A percentile compares a stretch with the other conserved stretches of the same genome.
Evolutionary conservation across 768 basidiomycete genomes (phyloP).

Genomic region (Rhodotorula diobovata): DNA sequence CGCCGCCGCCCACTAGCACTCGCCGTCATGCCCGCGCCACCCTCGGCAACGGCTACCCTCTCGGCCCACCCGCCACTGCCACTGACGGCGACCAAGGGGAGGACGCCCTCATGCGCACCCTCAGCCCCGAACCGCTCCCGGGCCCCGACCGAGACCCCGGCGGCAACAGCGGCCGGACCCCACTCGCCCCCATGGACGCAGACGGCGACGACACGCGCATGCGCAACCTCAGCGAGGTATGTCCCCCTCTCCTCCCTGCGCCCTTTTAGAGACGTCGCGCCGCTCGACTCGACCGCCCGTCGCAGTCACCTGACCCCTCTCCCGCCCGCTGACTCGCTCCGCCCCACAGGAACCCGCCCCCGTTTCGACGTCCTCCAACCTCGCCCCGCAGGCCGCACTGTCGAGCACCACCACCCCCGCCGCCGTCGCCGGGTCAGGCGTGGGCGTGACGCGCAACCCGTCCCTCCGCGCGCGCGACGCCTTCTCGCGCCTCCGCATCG

Average conservation of each 20-base stretch:
- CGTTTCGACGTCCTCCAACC: not conserved
- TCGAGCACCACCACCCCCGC: not conserved
- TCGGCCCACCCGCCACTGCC: not conserved
- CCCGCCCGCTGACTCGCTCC: too few species aligned
- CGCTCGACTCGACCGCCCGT: not conserved
- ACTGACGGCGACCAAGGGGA: not conserved
- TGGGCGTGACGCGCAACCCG: slow-evolving; percentile 7
- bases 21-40: too few species aligned
- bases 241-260: not conserved
- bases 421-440: too few species aligned
- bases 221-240: not conserved
- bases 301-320: too few species aligned
- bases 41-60: not conserved
- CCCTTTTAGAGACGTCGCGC: not conserved
- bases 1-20: too few species aligned
- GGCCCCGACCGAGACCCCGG: too few species aligned
- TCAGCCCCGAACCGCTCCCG: not conserved
- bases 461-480: slow-evolving; percentile 17
- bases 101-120: not conserved
- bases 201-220: not conserved
- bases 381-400: not conserved
- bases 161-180: too few species aligned
- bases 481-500: slow-evolving; percentile 26
- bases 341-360: not conserved
- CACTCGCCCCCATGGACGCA: too few species aligned